Conservation (phyloP, 2,329 filamentous ascomycete species). For the Metarhizium rileyi region DNA sequence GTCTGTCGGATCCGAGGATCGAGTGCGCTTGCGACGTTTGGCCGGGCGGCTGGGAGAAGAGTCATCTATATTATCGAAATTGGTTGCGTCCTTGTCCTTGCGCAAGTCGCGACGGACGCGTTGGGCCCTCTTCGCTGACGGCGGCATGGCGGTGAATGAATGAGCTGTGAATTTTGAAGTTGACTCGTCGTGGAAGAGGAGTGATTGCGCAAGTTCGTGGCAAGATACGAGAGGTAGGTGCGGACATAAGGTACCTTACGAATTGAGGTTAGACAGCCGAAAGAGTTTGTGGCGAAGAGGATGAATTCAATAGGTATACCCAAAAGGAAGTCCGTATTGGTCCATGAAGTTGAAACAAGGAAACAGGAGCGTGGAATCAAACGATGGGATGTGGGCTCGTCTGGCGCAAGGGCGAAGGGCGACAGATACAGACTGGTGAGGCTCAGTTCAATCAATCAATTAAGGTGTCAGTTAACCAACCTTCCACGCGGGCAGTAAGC, state of each 20-base stretch:
- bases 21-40: conserved; percentile 53
- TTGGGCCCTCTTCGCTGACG: conserved; percentile 27
- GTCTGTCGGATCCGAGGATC: conserved; percentile 9
- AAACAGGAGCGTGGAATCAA: neutral
- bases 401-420: neutral
- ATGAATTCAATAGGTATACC: neutral
- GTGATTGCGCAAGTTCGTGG: conserved; percentile 2
- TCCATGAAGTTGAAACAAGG: neutral
- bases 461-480: conserved; percentile 7
- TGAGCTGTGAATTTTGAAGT: neutral
- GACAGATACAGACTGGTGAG: neutral
- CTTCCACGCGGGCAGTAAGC: conserved; percentile 11
- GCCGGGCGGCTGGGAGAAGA: conserved; percentile 52
- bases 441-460: conserved; percentile 1
- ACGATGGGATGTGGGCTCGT: neutral
- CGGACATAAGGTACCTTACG: neutral
- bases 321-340: neutral
- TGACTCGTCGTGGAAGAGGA: neutral
- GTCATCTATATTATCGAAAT: conserved; percentile 32
- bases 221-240: conserved; percentile 2
- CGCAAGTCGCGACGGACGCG: conserved; percentile 29
- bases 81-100: conserved; percentile 24
- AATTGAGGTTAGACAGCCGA: neutral
- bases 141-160: conserved; percentile 22
- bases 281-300: neutral